A percentile compares a stretch with the other conserved stretches of the same genome.
These are phyloP conservation scores for Salix udensis DNA, from an alignment of 345 rosid species.

Conservation along the genomic window DNA sequence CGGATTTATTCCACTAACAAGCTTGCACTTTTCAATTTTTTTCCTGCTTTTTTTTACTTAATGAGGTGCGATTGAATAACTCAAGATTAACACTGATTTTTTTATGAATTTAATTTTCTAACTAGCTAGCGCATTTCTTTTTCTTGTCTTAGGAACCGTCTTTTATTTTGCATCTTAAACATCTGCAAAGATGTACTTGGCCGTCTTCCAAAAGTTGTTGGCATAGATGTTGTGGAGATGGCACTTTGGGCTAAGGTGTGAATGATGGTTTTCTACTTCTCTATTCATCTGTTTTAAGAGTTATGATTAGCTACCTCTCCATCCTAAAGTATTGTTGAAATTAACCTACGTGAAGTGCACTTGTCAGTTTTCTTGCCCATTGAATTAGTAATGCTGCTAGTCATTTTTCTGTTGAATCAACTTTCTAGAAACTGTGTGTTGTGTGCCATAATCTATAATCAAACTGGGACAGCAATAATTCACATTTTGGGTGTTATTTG, in stretches of 20 bases:
- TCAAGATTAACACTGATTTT: too few species aligned
- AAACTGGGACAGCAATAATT: background rate
- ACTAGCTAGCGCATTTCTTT: too few species aligned
- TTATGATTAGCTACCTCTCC: background rate
- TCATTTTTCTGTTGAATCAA: background rate
- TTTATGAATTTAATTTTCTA: too few species aligned
- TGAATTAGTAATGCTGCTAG: background rate
- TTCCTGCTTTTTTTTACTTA: too few species aligned
- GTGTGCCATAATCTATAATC: background rate
- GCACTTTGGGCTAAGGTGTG: conserved; percentile 73
- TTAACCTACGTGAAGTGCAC: background rate
- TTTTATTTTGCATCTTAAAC: conserved; percentile 29
- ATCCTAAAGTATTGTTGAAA: conserved; percentile 8
- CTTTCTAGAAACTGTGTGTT: background rate
- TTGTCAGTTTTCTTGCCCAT: conserved; percentile 6
- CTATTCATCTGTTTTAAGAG: background rate
- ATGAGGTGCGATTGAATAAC: too few species aligned
- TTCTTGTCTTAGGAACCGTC: conserved; percentile 20
- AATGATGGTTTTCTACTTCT: conserved; percentile 11
- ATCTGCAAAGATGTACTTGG: conserved; percentile 32
- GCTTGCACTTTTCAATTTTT: background rate
- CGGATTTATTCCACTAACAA: background rate
- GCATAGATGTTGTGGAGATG: conserved; percentile 37
- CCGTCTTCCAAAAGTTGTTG: conserved; percentile 34
- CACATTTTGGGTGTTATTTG: background rate